phyloP scores from a whole-genome alignment of 495 filamentous ascomycete genomes.

The Pseudevernia furfuracea region DNA sequence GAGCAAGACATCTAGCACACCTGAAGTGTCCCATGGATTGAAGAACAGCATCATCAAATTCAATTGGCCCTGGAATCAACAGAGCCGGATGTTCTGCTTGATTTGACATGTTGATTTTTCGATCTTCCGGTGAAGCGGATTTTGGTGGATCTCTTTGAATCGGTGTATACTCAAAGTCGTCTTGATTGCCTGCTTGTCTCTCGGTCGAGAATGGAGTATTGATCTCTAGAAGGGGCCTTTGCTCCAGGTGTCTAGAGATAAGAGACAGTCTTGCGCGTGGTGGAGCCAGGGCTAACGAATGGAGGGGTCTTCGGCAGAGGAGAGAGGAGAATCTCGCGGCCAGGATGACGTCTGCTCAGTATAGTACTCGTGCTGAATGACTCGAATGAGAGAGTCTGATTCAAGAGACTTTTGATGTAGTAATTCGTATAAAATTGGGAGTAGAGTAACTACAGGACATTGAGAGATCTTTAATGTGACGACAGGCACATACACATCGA shows the following conservation, averaged over 20 bases:
- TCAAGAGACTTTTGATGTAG: background rate
- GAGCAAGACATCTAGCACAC: constrained; percentile 42
- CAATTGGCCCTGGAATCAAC: constrained; percentile 93
- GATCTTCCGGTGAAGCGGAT: constrained; percentile 11
- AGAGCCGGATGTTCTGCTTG: constrained; percentile 75
- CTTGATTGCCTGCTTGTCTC: constrained; percentile 44
- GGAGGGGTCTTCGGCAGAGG: constrained; percentile 30
- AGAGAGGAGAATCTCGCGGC: constrained; percentile 22
- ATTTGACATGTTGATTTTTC: constrained; percentile 57
- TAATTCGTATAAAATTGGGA: background rate
- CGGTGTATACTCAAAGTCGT: constrained; percentile 53
- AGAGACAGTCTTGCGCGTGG: constrained; percentile 64
- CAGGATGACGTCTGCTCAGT: constrained; percentile 28
- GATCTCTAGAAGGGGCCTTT: constrained; percentile 51
- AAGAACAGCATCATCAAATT: constrained; percentile 96
- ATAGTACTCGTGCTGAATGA: background rate
- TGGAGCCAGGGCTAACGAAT: constrained; percentile 45
- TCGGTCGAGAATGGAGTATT: constrained; percentile 64
- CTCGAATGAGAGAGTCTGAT: background rate
- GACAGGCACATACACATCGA: background rate
- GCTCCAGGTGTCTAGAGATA: constrained; percentile 73
- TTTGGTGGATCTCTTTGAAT: constrained; percentile 35
- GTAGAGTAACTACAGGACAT: constrained; percentile 5
- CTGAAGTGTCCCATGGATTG: constrained; percentile 93
- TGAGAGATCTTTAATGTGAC: background rate